These are phyloP conservation scores for Knoxdaviesia proteae DNA, from an alignment of 2,329 filamentous ascomycete species.

Conservation along the genomic window DNA sequence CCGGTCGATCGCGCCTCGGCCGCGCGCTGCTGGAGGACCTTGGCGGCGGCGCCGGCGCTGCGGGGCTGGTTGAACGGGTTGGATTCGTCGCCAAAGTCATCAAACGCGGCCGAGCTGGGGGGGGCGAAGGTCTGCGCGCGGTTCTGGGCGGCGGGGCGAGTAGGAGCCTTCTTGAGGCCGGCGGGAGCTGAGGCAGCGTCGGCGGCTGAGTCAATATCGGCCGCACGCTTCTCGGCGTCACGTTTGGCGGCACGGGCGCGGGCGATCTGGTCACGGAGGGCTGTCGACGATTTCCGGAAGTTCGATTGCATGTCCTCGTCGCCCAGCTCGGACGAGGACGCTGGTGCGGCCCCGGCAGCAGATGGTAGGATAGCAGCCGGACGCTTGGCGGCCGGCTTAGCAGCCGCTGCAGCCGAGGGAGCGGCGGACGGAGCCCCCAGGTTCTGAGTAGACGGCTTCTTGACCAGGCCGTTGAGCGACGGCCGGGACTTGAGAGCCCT, in stretches of 20 bases:
- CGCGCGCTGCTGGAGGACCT: constrained; percentile 53
- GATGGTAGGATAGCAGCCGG: constrained; percentile 3
- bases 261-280: constrained; percentile 76
- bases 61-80: constrained; percentile 53
- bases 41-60: constrained; percentile 37
- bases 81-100: constrained; percentile 20
- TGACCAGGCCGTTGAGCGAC: constrained; percentile 31
- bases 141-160: background rate
- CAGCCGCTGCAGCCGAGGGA: too few relatives aligned
- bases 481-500: constrained; percentile 27
- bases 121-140: constrained; percentile 21
- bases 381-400: constrained; percentile 4
- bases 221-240: constrained; percentile 20
- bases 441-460: constrained; percentile 29
- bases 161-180: background rate
- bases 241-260: constrained; percentile 71
- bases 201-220: constrained; percentile 5
- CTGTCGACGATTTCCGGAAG: constrained; percentile 46
- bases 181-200: background rate
- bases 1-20: constrained; percentile 56
- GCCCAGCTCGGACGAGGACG: constrained; percentile 2
- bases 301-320: constrained; percentile 8
- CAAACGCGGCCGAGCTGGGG: background rate
- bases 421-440: constrained; percentile 11
- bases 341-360: constrained; percentile 1